Evolutionary conservation across 306 rosid species (phyloP), one percentile per base, ranked within the genome.

Genomic region (Corylus heterophylla): DNA sequence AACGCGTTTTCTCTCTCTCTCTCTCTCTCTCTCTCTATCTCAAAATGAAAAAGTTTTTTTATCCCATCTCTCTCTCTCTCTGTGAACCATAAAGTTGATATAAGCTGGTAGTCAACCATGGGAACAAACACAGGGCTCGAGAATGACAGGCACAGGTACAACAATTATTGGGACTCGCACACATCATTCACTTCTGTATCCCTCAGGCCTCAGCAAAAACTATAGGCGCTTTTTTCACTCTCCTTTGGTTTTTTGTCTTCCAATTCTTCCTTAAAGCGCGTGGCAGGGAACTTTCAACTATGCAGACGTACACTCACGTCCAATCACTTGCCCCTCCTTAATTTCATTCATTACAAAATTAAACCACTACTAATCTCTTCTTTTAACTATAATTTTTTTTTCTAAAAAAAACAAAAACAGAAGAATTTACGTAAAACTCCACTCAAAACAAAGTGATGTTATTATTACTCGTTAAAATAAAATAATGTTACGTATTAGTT

Each of bases 81-180:
- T 68, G 22, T 56, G 58, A 58, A 44, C 48, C 71, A 56, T 54
- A 70, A 79, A 79, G 78, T 12, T 1, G 48, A 44, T 8, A 68
- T 47, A 54, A 76, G 83, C 64, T 74, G 78, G 88, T 79, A 88
- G 95, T 91, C 86, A 91, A 89, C 89, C 80, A 76, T 77, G 90
- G 92, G 93, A 87, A 91, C 93, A 86, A 51, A 81, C 93, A 81
- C 93, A 86, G 85, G 96, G 96, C 96, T 91, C 93, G 96, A 91
- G 96, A 84, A 89, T 76, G 81, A 77, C 87, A 74, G 54, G 12
- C 74, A 79, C 71, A 78, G 54, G 25, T 18, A 52, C 78, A 76
- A 80, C 82, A 74, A 80, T 83, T 88, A 82, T 85, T 82, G 91
- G 91, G 85, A 90, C 85, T 88, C 90, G 68, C 78, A 85, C 85